Evolutionary conservation across 805 yeast genomes (phyloP).

Genomic region (Ogataea siamensis): DNA sequence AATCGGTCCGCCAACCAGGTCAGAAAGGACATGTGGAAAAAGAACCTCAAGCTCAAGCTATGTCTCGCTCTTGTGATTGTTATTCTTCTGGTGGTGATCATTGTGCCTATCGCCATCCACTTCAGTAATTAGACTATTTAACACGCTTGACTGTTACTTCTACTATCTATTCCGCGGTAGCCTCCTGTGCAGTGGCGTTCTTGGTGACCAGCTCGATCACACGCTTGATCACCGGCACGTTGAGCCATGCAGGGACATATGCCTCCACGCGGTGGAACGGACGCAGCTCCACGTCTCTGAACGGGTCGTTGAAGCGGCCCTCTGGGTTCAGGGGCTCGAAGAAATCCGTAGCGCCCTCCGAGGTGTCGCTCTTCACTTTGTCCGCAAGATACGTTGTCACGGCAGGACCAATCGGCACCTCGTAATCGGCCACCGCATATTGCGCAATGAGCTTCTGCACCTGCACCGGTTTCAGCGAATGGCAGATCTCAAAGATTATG

Average conservation of each 20-base stretch:
- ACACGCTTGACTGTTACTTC: constrained; percentile 4
- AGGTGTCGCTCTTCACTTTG: constrained; percentile 52
- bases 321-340: constrained; percentile 67
- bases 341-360: constrained; percentile 58
- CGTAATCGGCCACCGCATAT: constrained; percentile 91
- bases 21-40: constrained; percentile 99
- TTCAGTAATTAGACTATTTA: constrained; percentile 40
- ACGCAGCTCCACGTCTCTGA: constrained; percentile 67
- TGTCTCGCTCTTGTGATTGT: constrained; percentile 80
- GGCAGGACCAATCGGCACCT: constrained; percentile 82
- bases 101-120: constrained; percentile 92
- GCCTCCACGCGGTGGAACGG: constrained; percentile 83
- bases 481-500: constrained; percentile 91
- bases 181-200: constrained; percentile 71
- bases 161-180: constrained; percentile 14
- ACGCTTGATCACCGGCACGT: constrained; percentile 83
- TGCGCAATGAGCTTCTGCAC: constrained; percentile 88
- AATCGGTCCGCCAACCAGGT: constrained; percentile 96
- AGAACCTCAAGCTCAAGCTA: constrained; percentile 93
- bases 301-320: constrained; percentile 82
- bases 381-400: constrained; percentile 81
- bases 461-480: constrained; percentile 91
- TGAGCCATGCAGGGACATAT: constrained; percentile 92
- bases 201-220: constrained; percentile 85
- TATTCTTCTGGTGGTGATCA: constrained; percentile 76